Evolutionary conservation across 257 asterid species (phyloP).

Genomic region (Capsicum chinense): DNA sequence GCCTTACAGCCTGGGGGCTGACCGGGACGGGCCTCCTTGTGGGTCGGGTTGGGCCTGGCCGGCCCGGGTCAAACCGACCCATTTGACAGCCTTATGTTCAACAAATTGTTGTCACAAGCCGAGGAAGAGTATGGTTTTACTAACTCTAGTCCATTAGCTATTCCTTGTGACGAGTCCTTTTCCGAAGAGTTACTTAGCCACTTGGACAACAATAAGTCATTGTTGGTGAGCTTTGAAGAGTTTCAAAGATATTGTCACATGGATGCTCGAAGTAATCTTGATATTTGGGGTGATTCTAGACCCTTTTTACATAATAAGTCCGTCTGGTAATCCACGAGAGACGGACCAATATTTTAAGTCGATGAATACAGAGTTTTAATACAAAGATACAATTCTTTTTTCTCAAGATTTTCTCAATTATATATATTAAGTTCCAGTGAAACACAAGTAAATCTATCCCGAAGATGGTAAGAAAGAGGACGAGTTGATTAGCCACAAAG

Average conservation of each 20-base stretch:
- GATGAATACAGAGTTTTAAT: background rate
- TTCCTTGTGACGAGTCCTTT: conserved; percentile 59
- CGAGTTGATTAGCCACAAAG: background rate
- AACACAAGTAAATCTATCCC: background rate
- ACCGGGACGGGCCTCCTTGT: too few relatives aligned
- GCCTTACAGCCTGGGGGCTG: too few relatives aligned
- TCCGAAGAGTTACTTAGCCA: conserved; percentile 50
- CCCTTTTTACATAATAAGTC: conserved; percentile 39
- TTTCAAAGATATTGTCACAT: conserved; percentile 26
- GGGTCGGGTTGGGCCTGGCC: too few relatives aligned
- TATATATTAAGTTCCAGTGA: background rate
- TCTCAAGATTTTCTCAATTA: background rate
- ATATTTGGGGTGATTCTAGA: conserved; percentile 40
- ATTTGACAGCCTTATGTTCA: conserved; percentile 35
- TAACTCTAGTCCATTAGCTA: conserved; percentile 54
- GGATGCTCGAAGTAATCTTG: conserved; percentile 38
- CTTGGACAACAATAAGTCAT: conserved; percentile 32
- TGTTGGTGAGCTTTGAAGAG: too few relatives aligned
- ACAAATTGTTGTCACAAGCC: conserved; percentile 49
- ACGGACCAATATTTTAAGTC: background rate
- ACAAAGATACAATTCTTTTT: background rate
- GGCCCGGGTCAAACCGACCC: too few relatives aligned
- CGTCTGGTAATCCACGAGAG: conserved; percentile 21
- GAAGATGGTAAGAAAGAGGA: conserved; percentile 2
- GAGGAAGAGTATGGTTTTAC: conserved; percentile 65